Conservation (phyloP, 495 filamentous ascomycete genomes). For the Umbilicaria muhlenbergii region DNA sequence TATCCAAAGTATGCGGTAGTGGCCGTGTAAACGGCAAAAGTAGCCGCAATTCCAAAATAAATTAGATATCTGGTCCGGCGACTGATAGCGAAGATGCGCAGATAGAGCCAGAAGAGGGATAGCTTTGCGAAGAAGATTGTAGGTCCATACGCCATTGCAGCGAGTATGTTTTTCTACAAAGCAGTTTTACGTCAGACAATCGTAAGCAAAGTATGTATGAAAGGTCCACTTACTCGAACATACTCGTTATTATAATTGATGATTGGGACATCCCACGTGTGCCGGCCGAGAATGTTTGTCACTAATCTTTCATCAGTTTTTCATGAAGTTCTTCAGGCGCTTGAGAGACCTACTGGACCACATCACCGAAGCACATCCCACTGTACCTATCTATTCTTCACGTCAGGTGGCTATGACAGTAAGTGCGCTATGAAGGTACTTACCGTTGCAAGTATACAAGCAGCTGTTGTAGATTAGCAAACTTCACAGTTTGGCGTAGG, state of each 20-base stretch:
- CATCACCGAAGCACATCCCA: not conserved
- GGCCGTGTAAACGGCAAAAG: conserved; percentile 4
- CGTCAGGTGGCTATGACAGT: not conserved
- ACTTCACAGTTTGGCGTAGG: not conserved
- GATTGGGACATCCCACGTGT: conserved; percentile 4
- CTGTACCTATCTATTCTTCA: not conserved
- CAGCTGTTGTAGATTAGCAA: not conserved
- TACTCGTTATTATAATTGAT: not conserved
- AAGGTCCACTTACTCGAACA: not conserved
- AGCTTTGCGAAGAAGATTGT: conserved; percentile 7
- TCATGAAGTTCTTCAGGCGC: too few species aligned
- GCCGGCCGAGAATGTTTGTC: not conserved
- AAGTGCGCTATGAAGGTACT: not conserved
- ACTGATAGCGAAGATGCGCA: conserved; percentile 7
- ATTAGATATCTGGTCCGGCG: conserved; percentile 1
- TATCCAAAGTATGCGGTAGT: not conserved
- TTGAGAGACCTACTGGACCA: not conserved
- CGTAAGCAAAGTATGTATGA: not conserved
- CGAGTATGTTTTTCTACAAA: not conserved
- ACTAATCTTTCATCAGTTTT: not conserved
- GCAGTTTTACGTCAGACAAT: not conserved
- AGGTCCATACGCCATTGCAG: not conserved
- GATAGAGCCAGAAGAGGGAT: conserved; percentile 9
- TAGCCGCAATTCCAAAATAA: conserved; percentile 2
- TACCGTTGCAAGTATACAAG: not conserved